These are phyloP conservation scores for Candida sp. DNA, from an alignment of 1,139 yeast genomes.

Conservation along the genomic window DNA sequence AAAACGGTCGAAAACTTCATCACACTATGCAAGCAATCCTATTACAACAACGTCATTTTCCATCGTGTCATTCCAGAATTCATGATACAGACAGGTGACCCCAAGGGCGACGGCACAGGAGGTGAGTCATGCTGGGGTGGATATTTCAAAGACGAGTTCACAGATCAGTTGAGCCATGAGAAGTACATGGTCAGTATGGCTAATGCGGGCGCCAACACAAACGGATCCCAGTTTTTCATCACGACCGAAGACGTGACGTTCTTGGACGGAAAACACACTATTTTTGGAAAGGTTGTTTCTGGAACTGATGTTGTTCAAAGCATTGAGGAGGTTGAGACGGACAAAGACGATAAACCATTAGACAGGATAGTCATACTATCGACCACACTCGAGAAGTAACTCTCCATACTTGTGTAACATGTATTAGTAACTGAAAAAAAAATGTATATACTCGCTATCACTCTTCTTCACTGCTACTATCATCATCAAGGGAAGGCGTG, in stretches of 20 bases:
- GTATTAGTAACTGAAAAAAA: no score
- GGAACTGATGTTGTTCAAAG: slow-evolving; percentile 42
- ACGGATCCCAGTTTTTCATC: slow-evolving; percentile 47
- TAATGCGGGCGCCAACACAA: slow-evolving; percentile 46
- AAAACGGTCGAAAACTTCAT: slow-evolving; percentile 49
- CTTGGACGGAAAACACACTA: slow-evolving; percentile 47
- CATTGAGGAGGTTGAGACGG: slow-evolving; percentile 38
- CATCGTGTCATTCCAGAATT: slow-evolving; percentile 45
- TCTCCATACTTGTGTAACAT: no score
- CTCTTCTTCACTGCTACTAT: slow-evolving; percentile 46
- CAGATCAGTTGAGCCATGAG: slow-evolving; percentile 36
- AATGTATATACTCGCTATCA: slow-evolving; percentile 10
- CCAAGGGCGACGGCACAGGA: slow-evolving; percentile 44
- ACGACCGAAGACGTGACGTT: slow-evolving; percentile 47
- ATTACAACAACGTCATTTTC: slow-evolving; percentile 73
- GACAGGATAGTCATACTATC: slow-evolving; percentile 25
- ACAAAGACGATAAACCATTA: slow-evolving; percentile 24
- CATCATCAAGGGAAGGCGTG: slow-evolving; percentile 24
- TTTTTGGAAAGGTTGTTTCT: slow-evolving; percentile 44
- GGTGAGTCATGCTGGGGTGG: slow-evolving; percentile 43
- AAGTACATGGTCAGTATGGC: slow-evolving; percentile 45
- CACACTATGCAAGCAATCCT: slow-evolving; percentile 34
- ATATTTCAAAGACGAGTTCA: slow-evolving; percentile 39
- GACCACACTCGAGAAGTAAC: slow-evolving; percentile 14
- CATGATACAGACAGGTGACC: slow-evolving; percentile 50